Percentiles rank a stretch among this genome's conserved stretches.
Conservation (phyloP, 2,329 filamentous ascomycete genomes). For the Grosmannia penicillata region DNA sequence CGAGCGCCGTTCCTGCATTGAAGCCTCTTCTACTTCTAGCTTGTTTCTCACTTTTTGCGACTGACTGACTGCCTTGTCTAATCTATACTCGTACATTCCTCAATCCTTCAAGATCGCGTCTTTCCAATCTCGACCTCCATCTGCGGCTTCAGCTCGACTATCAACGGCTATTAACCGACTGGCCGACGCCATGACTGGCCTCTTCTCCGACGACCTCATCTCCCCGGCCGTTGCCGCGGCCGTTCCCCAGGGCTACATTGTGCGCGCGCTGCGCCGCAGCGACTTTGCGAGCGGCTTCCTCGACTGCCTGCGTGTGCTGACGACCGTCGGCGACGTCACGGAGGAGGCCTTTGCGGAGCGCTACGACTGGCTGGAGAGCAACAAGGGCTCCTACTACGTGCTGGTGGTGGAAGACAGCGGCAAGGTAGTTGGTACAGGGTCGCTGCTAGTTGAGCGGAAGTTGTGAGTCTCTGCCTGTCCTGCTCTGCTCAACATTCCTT, state of each 20-base stretch:
- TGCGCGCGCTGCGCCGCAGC: constrained; percentile 62
- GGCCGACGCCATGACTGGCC: constrained; percentile 30
- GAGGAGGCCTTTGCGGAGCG: constrained; percentile 61
- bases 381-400: constrained; percentile 69
- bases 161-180: no score
- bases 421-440: constrained; percentile 77
- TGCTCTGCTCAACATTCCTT: background rate
- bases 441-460: constrained; percentile 84
- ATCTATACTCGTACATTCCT: no score
- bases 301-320: constrained; percentile 80
- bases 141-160: no score
- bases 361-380: constrained; percentile 65
- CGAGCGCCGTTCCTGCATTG: no score
- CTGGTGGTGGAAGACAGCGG: constrained; percentile 66
- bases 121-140: no score
- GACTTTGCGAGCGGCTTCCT: constrained; percentile 79
- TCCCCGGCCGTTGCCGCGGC: constrained; percentile 56
- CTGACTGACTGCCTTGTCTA: no score
- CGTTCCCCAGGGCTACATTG: constrained; percentile 67
- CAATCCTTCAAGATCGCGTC: no score
- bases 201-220: constrained; percentile 68
- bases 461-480: constrained; percentile 43
- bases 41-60: no score
- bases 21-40: no score
- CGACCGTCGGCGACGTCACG: constrained; percentile 77